Evolutionary conservation across 1,139 yeast species (phyloP).

Genomic region (Candida sanyaensis): DNA sequence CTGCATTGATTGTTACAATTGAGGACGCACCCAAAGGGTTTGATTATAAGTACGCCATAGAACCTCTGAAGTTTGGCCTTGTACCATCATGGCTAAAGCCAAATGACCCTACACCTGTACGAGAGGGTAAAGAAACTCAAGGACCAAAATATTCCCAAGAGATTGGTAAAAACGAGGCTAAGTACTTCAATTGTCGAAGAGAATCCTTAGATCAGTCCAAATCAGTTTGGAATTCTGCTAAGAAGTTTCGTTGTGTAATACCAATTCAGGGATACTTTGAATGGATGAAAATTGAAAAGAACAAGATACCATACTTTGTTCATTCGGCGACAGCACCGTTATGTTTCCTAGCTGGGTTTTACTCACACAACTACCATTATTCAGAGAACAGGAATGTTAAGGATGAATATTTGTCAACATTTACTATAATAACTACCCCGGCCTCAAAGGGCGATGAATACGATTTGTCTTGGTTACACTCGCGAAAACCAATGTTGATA

Average conservation of each 20-base stretch:
- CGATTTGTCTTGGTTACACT: conserved; percentile 68
- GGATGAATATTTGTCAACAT: conserved; percentile 46
- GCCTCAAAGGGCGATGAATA: conserved; percentile 51
- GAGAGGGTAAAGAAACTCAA: conserved; percentile 16
- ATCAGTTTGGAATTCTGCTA: conserved; percentile 52
- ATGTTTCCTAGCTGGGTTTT: conserved; percentile 74
- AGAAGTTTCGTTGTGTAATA: conserved; percentile 60
- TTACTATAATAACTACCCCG: conserved; percentile 72
- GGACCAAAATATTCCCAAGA: conserved; percentile 31
- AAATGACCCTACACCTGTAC: conserved; percentile 25
- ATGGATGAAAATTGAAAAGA: conserved; percentile 53
- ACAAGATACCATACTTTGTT: conserved; percentile 66
- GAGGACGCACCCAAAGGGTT: conserved; percentile 11
- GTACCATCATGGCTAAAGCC: conserved; percentile 48
- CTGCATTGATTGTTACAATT: conserved; percentile 34
- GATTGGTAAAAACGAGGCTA: conserved; percentile 30
- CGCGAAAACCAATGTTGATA: conserved; percentile 74
- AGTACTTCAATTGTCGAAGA: conserved; percentile 61
- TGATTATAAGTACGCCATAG: conserved; percentile 25
- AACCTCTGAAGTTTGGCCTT: conserved; percentile 45
- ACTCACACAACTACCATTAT: conserved; percentile 45
- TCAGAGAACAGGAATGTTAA: conserved; percentile 25
- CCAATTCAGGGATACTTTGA: conserved; percentile 87
- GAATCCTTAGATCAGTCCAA: conserved; percentile 51
- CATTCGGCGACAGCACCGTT: conserved; percentile 52